phyloP scores from a whole-genome alignment of 139 green algal genomes.

The Tetraselmis chui region DNA sequence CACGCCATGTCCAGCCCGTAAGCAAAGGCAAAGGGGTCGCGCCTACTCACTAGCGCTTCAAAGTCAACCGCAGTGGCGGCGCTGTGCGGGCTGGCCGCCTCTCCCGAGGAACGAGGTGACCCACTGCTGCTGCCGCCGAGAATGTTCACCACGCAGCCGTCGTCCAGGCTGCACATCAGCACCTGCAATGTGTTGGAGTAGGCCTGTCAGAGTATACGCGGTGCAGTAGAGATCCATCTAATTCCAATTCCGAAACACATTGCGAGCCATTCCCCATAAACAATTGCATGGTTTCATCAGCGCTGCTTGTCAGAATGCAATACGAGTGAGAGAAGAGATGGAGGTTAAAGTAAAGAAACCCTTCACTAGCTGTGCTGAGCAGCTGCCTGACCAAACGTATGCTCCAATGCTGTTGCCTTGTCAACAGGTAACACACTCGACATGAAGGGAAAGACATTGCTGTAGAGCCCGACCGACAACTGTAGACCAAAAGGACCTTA shows the following conservation, averaged over 20 bases:
- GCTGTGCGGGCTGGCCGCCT: too few species aligned
- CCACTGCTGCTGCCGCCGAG: too few species aligned
- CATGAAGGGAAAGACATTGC: too few species aligned
- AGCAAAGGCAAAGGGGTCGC: neutral
- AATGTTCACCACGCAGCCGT: neutral
- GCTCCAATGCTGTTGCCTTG: too few species aligned
- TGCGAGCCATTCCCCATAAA: neutral
- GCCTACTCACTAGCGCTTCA: neutral
- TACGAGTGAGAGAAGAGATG: neutral
- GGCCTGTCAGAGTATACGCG: neutral
- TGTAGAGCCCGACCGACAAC: too few species aligned
- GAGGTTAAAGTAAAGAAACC: neutral
- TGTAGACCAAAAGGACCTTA: too few species aligned
- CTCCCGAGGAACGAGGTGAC: too few species aligned
- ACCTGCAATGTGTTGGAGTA: neutral
- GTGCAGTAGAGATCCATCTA: neutral
- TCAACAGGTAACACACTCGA: too few species aligned
- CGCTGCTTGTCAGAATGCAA: neutral
- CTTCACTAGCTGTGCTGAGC: too few species aligned
- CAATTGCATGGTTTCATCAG: neutral
- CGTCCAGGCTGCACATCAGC: neutral
- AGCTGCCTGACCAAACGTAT: too few species aligned
- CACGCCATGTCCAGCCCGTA: neutral
- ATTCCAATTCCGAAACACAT: neutral
- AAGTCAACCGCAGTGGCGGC: neutral